These are phyloP conservation scores for Flaveria trinervia DNA, from an alignment of 129 eudicot species.

Conservation along the genomic window DNA sequence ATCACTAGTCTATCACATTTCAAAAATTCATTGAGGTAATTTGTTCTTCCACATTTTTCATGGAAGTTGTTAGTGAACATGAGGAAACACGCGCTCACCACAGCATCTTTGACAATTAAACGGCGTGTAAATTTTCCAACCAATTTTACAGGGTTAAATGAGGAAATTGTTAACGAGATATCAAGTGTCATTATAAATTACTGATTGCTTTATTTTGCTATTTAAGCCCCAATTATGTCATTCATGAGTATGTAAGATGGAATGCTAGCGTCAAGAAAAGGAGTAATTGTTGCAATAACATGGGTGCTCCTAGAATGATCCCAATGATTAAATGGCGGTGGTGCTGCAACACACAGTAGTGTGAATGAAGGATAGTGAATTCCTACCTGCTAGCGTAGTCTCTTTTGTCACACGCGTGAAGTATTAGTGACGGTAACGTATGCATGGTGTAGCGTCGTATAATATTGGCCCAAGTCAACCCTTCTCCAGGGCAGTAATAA, in stretches of 20 bases:
- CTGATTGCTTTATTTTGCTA: neutral
- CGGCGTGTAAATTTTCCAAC: neutral
- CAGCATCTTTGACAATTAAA: neutral
- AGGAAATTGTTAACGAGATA: too few relatives aligned
- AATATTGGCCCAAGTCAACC: too few relatives aligned
- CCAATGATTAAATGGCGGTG: too few relatives aligned
- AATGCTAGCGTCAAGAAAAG: neutral
- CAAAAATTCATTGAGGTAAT: slow-evolving; percentile 14
- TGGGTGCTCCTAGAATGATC: neutral
- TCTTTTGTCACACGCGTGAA: too few relatives aligned
- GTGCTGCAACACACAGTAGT: too few relatives aligned
- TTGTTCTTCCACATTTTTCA: slow-evolving; percentile 6
- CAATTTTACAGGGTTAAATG: too few relatives aligned
- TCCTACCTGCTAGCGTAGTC: too few relatives aligned
- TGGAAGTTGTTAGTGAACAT: neutral
- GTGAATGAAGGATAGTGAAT: too few relatives aligned
- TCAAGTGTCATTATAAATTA: neutral
- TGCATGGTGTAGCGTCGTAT: too few relatives aligned
- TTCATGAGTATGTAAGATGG: neutral
- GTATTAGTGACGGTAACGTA: too few relatives aligned
- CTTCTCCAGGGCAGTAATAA: too few relatives aligned
- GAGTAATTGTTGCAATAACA: neutral
- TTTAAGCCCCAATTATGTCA: neutral
- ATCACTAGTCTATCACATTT: slow-evolving; percentile 5
- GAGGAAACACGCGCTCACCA: slow-evolving; percentile 21